Percentiles rank a stretch among this genome's conserved stretches.
phyloP scores from a whole-genome alignment of 1,284 basidiomycete species.

The Pseudozyma thailandica region DNA sequence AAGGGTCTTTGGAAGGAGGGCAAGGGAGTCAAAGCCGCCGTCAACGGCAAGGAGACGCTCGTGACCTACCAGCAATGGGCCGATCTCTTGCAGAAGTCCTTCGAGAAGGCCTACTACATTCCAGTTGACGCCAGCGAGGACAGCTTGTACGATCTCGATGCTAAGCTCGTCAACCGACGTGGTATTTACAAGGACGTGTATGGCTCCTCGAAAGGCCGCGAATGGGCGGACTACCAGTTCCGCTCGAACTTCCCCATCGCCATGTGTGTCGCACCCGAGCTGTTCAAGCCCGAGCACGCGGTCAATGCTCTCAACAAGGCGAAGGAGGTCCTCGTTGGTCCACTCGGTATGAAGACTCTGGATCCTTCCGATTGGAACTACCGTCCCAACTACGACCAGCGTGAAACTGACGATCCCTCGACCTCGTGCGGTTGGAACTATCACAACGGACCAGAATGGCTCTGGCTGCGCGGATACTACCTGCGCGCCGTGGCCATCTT shows the following conservation, averaged over 20 bases:
- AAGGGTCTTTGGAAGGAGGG: conserved; percentile 78
- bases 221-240: conserved; percentile 94
- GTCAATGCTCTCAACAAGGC: conserved; percentile 72
- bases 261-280: conserved; percentile 95
- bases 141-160: conserved; percentile 76
- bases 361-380: conserved; percentile 62
- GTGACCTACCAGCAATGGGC: conserved; percentile 93
- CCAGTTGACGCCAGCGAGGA: conserved; percentile 84
- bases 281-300: conserved; percentile 85
- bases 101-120: conserved; percentile 90
- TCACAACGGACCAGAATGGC: conserved; percentile 84
- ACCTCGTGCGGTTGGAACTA: conserved; percentile 60
- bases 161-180: conserved; percentile 82
- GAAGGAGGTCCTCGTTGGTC: conserved; percentile 49
- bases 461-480: conserved; percentile 94
- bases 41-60: conserved; percentile 77
- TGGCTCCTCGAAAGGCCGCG: conserved; percentile 70
- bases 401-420: conserved; percentile 47
- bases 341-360: conserved; percentile 62
- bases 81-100: conserved; percentile 82
- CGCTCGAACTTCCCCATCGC: conserved; percentile 86
- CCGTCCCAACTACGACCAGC: conserved; percentile 61
- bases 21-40: conserved; percentile 81
- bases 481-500: conserved; percentile 78
- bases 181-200: conserved; percentile 99